phyloP scores from a whole-genome alignment of 768 basidiomycete genomes.

The Trametes cubensis region DNA sequence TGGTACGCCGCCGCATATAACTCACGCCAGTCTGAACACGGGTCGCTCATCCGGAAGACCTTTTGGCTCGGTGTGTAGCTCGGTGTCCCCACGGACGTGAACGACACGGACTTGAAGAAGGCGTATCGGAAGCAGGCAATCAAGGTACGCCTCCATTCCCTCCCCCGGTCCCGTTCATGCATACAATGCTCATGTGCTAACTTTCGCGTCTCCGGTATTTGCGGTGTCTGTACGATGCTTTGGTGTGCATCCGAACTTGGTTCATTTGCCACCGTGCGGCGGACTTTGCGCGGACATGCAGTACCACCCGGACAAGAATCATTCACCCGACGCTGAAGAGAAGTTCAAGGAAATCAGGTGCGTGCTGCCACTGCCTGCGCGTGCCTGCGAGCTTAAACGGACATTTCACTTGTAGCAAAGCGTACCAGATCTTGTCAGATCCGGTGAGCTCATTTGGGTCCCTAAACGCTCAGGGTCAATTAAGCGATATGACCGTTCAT shows the following conservation, averaged over 20 bases:
- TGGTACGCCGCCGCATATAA: constrained; percentile 50
- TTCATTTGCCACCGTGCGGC: neutral
- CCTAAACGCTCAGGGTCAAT: neutral
- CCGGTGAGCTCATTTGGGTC: constrained; percentile 51
- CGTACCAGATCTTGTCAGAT: constrained; percentile 91
- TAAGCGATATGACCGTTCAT: constrained; percentile 10
- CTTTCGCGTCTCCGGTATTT: neutral
- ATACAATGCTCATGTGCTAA: neutral
- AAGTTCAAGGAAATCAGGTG: constrained; percentile 97
- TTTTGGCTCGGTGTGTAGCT: constrained; percentile 47
- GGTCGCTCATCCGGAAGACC: constrained; percentile 10
- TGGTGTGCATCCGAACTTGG: neutral
- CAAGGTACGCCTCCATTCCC: constrained; percentile 54
- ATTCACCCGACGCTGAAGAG: constrained; percentile 88
- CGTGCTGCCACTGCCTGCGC: constrained; percentile 26
- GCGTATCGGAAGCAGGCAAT: constrained; percentile 94
- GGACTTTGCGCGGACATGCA: constrained; percentile 33
- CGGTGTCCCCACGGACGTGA: constrained; percentile 69
- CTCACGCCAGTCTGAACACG: neutral
- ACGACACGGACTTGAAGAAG: constrained; percentile 87
- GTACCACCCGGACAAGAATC: constrained; percentile 97
- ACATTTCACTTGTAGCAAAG: constrained; percentile 61
- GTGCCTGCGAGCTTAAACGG: neutral
- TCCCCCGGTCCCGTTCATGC: neutral
- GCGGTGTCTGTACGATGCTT: neutral